Conservation (phyloP, 805 yeast species). For the Pichia paraexigua region DNA sequence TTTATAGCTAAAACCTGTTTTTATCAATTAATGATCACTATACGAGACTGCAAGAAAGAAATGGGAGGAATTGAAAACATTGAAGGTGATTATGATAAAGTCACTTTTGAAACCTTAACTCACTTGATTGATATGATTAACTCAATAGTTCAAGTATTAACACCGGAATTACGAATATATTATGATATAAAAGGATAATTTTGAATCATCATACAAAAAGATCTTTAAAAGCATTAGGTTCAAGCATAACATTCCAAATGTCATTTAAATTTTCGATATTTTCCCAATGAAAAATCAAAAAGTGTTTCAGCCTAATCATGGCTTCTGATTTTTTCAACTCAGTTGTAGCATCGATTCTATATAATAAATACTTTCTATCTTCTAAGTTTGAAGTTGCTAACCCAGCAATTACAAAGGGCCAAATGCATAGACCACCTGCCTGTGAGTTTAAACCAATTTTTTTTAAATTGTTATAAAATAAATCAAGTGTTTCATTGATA, state of each 20-base stretch:
- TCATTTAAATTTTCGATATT: neutral
- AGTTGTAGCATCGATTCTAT: slow-evolving; percentile 6
- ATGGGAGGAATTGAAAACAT: neutral
- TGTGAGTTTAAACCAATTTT: slow-evolving; percentile 6
- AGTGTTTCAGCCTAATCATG: slow-evolving; percentile 3
- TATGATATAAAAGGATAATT: neutral
- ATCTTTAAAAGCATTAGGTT: neutral
- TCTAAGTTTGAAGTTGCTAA: slow-evolving; percentile 6
- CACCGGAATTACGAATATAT: neutral
- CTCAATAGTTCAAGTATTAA: neutral
- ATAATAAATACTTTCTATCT: slow-evolving; percentile 6
- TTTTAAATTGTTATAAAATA: slow-evolving; percentile 2
- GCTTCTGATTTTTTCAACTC: slow-evolving; percentile 8
- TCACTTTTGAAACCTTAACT: neutral
- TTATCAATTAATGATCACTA: neutral
- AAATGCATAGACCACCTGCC: slow-evolving; percentile 5
- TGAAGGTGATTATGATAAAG: neutral
- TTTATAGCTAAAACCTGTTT: neutral
- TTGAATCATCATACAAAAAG: neutral
- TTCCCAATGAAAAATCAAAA: slow-evolving; percentile 12
- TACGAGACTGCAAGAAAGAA: neutral
- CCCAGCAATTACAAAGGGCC: slow-evolving; percentile 15
- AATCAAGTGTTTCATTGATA: slow-evolving; percentile 1
- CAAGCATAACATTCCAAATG: neutral
- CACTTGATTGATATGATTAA: neutral